Percentiles rank a stretch among this genome's conserved stretches.
Evolutionary conservation across 352 stramenopile species (phyloP).

Genomic region (Pythium grandisporangium): DNA sequence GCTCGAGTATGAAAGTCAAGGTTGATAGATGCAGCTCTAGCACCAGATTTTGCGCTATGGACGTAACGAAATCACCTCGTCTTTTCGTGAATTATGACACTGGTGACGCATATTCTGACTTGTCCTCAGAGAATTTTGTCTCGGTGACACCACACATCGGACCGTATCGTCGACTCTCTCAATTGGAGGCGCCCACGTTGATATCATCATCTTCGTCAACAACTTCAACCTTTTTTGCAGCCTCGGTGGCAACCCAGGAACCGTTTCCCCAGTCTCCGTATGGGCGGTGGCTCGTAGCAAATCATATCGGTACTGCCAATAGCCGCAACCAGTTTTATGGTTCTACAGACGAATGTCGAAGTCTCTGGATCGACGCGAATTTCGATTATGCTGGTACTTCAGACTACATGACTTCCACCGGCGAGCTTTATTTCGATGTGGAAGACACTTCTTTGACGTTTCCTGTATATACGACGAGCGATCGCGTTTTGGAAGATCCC

Average conservation of each 20-base stretch:
- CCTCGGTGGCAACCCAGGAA: conserved; percentile 50
- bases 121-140: conserved; percentile 39
- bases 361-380: conserved; percentile 60
- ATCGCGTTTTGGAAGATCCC: conserved; percentile 86
- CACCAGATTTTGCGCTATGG: conserved; percentile 50
- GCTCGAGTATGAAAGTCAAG: conserved; percentile 58
- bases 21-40: conserved; percentile 56
- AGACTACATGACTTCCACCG: conserved; percentile 78
- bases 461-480: conserved; percentile 79
- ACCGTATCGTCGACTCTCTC: conserved; percentile 50
- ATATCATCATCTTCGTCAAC: conserved; percentile 21
- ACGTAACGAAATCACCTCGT: conserved; percentile 28
- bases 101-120: conserved; percentile 59
- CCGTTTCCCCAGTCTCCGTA: conserved; percentile 61
- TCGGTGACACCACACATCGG: conserved; percentile 28
- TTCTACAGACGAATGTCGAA: conserved; percentile 64
- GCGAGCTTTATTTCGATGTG: conserved; percentile 55
- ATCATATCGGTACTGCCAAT: conserved; percentile 81
- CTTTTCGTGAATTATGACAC: conserved; percentile 70
- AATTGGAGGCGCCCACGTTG: conserved; percentile 41
- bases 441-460: conserved; percentile 46
- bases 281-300: conserved; percentile 39
- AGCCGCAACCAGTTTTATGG: conserved; percentile 89
- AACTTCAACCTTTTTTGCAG: conserved; percentile 37
- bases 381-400: conserved; percentile 88